Evolutionary conservation across 2,329 filamentous ascomycete species (phyloP).

Genomic region (Ophiocordyceps polyrhachis-furcata): DNA sequence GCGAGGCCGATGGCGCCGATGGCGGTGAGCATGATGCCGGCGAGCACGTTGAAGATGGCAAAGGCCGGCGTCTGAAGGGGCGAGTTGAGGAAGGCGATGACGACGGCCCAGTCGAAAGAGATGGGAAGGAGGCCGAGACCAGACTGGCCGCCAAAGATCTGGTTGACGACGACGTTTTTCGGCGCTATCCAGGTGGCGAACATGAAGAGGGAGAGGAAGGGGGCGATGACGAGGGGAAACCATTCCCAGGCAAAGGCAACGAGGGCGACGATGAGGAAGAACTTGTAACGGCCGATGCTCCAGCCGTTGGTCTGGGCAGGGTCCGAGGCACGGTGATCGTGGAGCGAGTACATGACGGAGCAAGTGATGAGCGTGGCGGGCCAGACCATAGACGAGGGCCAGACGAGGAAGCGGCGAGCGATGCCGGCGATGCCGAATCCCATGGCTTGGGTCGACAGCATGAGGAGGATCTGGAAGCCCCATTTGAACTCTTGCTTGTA

Average conservation of each 20-base stretch:
- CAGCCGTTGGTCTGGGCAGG: constrained; percentile 35
- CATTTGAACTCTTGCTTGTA: constrained; percentile 32
- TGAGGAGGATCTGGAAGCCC: constrained; percentile 39
- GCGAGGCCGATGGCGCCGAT: constrained; percentile 33
- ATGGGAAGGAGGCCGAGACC: constrained; percentile 44
- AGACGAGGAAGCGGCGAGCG: constrained; percentile 37
- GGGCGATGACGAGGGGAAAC: constrained; percentile 39
- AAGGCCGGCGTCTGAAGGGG: constrained; percentile 41
- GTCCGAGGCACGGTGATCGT: constrained; percentile 37
- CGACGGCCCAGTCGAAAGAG: constrained; percentile 47
- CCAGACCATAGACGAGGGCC: constrained; percentile 47
- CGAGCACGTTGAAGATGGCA: constrained; percentile 38
- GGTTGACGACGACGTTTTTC: constrained; percentile 41
- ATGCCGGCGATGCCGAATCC: constrained; percentile 46
- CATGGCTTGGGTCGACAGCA: constrained; percentile 41
- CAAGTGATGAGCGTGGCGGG: constrained; percentile 40
- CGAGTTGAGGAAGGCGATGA: constrained; percentile 35
- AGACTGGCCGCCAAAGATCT: constrained; percentile 43
- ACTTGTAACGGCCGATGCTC: constrained; percentile 36
- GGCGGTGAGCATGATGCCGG: constrained; percentile 31
- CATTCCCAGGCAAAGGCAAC: constrained; percentile 37
- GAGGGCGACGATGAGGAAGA: constrained; percentile 33
- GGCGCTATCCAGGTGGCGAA: constrained; percentile 45
- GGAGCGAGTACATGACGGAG: constrained; percentile 44
- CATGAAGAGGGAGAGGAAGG: constrained; percentile 38